Evolutionary conservation across 208 protist genomes (phyloP).

Genomic region (Leishmania amazonensis): DNA sequence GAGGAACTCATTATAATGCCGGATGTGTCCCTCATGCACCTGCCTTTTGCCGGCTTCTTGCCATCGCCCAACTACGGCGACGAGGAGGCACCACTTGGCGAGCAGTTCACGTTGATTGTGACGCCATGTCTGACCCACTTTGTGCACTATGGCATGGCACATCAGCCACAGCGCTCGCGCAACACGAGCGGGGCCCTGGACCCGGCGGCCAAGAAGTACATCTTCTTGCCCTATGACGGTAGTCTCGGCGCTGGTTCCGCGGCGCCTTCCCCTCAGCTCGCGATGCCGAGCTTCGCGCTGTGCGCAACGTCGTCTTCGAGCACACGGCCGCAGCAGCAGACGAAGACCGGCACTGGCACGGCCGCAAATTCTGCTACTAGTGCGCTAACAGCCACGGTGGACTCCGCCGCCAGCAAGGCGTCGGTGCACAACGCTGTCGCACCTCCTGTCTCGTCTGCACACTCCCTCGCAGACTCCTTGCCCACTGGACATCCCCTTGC

Average conservation of each 20-base stretch:
- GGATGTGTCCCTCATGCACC: conserved; percentile 75
- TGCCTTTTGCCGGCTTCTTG: conserved; percentile 74
- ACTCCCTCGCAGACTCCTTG: conserved; percentile 20
- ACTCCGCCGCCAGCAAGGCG: background rate
- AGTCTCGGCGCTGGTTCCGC: background rate
- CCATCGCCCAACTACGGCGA: conserved; percentile 41
- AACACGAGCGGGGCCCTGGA: conserved; percentile 21
- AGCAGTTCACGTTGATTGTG: conserved; percentile 64
- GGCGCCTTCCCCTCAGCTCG: background rate
- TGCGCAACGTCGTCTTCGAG: background rate
- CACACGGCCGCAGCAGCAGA: conserved; percentile 1
- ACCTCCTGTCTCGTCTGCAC: conserved; percentile 14
- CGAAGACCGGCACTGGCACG: background rate
- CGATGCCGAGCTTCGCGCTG: conserved; percentile 4
- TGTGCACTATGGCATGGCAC: conserved; percentile 39
- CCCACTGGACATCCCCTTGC: conserved; percentile 9
- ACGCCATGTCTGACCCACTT: conserved; percentile 73
- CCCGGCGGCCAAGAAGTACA: conserved; percentile 28
- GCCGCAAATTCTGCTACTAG: background rate
- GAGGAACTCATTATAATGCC: conserved; percentile 79
- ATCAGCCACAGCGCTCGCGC: conserved; percentile 6
- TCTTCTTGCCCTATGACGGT: conserved; percentile 32
- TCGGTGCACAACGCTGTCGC: background rate
- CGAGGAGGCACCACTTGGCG: conserved; percentile 51
- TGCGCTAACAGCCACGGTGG: background rate